phyloP scores from a whole-genome alignment of 208 protist species.

The Trypanosoma vivax region DNA sequence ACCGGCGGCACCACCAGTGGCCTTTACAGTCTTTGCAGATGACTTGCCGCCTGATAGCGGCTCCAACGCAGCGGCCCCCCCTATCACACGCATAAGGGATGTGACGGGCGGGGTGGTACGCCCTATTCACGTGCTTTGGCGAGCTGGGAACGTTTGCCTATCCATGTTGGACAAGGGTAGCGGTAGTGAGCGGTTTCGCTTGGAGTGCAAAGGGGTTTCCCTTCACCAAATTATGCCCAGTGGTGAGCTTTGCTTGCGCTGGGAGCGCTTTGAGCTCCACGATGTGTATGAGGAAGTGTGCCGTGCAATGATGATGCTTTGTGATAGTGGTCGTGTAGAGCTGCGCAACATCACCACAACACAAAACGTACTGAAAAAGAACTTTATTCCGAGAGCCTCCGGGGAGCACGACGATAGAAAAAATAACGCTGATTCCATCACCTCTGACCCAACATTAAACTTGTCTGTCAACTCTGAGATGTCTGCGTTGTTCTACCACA shows the following conservation, averaged over 20 bases:
- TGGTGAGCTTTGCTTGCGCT: conserved; percentile 29
- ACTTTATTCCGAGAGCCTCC: no score
- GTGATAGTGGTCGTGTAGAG: conserved; percentile 46
- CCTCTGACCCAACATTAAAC: no score
- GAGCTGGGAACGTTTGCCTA: conserved; percentile 6
- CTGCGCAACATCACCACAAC: conserved; percentile 51
- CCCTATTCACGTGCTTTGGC: conserved; percentile 13
- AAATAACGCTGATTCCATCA: no score
- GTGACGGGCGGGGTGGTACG: neutral
- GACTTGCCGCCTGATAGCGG: no score
- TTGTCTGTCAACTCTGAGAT: no score
- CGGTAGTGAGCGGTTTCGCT: conserved; percentile 7
- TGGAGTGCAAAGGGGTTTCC: conserved; percentile 11
- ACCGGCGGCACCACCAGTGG: neutral
- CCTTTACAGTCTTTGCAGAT: no score
- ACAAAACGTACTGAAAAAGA: conserved; percentile 29
- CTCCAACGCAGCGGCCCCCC: no score
- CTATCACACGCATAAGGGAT: neutral
- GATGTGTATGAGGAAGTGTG: conserved; percentile 37
- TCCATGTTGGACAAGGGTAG: conserved; percentile 10
- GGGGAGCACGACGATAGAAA: no score
- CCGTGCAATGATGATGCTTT: conserved; percentile 42
- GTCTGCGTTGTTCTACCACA: no score
- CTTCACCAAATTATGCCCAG: conserved; percentile 6
- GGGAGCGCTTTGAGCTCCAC: conserved; percentile 53